Evolutionary conservation across 495 filamentous ascomycete genomes (phyloP).

Genomic region (Trichoderma erinaceum): DNA sequence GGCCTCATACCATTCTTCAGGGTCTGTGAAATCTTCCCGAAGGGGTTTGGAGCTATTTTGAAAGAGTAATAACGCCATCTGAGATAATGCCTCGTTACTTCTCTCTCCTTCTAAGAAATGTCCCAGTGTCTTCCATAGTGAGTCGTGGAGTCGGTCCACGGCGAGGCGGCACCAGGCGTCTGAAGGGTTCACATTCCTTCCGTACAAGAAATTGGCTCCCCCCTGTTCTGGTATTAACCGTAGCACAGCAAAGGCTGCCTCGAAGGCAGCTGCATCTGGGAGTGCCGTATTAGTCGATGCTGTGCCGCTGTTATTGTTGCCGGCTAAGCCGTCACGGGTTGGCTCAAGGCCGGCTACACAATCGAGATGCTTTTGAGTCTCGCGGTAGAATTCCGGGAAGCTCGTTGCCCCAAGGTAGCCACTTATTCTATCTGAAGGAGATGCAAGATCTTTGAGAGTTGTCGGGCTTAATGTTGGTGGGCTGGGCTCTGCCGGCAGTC

Average conservation of each 20-base stretch:
- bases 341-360: background rate
- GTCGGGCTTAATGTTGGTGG: background rate
- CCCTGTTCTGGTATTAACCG: background rate
- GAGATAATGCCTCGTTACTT: background rate
- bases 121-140: background rate
- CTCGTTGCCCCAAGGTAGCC: background rate
- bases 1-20: background rate
- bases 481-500: background rate
- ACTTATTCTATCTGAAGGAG: background rate
- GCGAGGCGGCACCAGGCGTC: background rate
- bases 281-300: background rate
- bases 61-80: background rate
- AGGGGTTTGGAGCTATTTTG: background rate
- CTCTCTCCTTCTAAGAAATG: background rate
- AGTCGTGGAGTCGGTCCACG: background rate
- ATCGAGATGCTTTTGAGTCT: slow-evolving; percentile 2
- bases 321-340: background rate
- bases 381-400: slow-evolving; percentile 2
- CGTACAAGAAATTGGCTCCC: background rate
- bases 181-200: background rate
- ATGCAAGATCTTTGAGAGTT: background rate
- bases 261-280: background rate
- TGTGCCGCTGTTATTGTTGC: background rate
- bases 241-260: background rate
- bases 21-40: background rate